Evolutionary conservation across 129 eudicot species (phyloP).

Genomic region (Heracleum sosnowskyi): DNA sequence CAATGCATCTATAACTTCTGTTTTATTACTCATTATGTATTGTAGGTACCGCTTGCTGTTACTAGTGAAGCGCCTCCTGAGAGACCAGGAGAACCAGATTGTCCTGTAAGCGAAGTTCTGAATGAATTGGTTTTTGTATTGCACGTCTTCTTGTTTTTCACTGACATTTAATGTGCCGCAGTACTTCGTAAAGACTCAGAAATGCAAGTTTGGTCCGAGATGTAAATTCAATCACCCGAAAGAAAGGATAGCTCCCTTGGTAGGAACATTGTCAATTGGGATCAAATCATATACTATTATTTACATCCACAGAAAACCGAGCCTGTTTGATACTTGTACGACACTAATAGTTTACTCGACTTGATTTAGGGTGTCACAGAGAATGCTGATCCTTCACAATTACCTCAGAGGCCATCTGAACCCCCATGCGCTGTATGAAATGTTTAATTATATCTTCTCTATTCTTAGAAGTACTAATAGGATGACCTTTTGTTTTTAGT

Average conservation of each 20-base stretch:
- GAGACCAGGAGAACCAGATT: slow-evolving; percentile 86
- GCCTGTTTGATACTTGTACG: background rate
- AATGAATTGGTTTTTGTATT: background rate
- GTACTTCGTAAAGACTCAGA: slow-evolving; percentile 89
- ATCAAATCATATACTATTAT: background rate
- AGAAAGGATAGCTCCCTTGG: slow-evolving; percentile 43
- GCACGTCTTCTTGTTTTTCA: background rate
- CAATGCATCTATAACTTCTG: slow-evolving; percentile 6
- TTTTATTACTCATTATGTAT: slow-evolving; percentile 18
- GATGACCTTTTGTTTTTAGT: background rate
- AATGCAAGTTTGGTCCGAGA: slow-evolving; percentile 83
- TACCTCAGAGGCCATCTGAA: slow-evolving; percentile 91
- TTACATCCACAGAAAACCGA: background rate
- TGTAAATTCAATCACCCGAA: slow-evolving; percentile 98
- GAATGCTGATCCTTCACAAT: slow-evolving; percentile 27
- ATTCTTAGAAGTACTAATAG: background rate
- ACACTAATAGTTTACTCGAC: background rate
- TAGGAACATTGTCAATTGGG: slow-evolving; percentile 25
- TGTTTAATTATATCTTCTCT: background rate
- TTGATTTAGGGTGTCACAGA: slow-evolving; percentile 44
- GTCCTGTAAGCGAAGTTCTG: slow-evolving; percentile 63
- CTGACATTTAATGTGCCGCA: slow-evolving; percentile 24
- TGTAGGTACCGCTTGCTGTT: slow-evolving; percentile 56
- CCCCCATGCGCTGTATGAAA: slow-evolving; percentile 63
- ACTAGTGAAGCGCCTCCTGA: slow-evolving; percentile 74